Base-by-base conservation (phyloP, 2,329 filamentous ascomycete genomes). In the Meredithiella fracta region DNA sequence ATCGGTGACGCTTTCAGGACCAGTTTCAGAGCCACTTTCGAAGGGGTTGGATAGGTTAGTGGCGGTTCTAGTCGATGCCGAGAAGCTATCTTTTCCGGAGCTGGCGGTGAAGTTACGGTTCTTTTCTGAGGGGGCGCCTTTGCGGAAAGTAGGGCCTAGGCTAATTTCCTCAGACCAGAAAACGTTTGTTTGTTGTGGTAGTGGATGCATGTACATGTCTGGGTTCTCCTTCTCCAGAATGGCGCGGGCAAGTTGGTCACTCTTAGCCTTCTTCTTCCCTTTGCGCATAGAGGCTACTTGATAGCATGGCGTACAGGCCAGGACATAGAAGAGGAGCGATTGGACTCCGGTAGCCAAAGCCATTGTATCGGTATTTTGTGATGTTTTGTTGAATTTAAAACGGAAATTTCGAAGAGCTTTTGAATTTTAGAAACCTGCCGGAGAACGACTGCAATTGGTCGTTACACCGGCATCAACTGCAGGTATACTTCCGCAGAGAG, bases 91-190 rank as follows among this genome's bases (percentile, higher is more conserved):
- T 51, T 57, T 53, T 23, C 58, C 55, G 26, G 54, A 56, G 17
- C 55, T 59, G 22, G 42, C 40, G 25, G 57, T 17, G 5, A 58
- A n/a, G 17, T 29, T 40, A 15, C 55, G 50, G 15, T 37, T 54
- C 49, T 55, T 58, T 34, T 67, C 65, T 8, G 67, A 66, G 3
- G 65, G 53, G 17, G 56, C 58, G 49, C 66, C 67, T 63, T 82
- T 82, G 31, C 82, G 82, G 37, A 85, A 76, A 2, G 79, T 80
- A 1, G 90, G 90, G 0, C 90, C 90, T 69, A 90, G 76, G 60
- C 74, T 75, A 61, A 96, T 94, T 68, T 96, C 90, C 65, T 92
- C 85, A 31, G 77, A 73, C 90, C 90, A 96, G 69, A 86, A 87
- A 11, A 84, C 83, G 64, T 96, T 96, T 26, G 88, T 94, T 64